phyloP scores from a whole-genome alignment of 2,329 filamentous ascomycete genomes.

The Penicillium nordicum region DNA sequence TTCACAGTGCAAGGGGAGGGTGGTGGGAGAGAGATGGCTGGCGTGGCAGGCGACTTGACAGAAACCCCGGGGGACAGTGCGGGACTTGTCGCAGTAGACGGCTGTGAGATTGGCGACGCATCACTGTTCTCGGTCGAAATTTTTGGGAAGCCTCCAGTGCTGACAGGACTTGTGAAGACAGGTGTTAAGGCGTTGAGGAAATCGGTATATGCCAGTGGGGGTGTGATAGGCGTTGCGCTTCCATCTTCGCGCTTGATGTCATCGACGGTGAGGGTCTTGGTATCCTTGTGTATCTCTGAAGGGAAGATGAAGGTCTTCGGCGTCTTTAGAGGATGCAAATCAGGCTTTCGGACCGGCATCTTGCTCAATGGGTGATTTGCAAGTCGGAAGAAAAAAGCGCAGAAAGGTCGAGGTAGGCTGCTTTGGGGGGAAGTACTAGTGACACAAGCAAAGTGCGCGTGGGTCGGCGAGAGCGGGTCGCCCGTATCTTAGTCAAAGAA shows the following conservation, averaged over 20 bases:
- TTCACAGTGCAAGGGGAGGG: constrained; percentile 37
- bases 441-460: neutral
- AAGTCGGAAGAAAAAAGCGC: constrained; percentile 1
- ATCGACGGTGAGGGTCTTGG: constrained; percentile 49
- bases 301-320: constrained; percentile 47
- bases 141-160: constrained; percentile 48
- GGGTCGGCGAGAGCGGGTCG: neutral
- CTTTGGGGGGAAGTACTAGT: neutral
- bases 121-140: neutral
- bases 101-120: constrained; percentile 24
- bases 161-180: constrained; percentile 65
- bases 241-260: constrained; percentile 68
- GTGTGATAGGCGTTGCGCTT: constrained; percentile 81
- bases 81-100: neutral
- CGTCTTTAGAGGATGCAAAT: constrained; percentile 43
- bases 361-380: neutral
- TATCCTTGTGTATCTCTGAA: constrained; percentile 60
- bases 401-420: neutral
- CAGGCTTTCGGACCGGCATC: constrained; percentile 36
- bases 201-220: constrained; percentile 84
- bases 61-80: neutral
- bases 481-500: neutral
- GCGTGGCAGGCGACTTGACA: neutral
- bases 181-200: constrained; percentile 80
- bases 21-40: constrained; percentile 57